A percentile compares a stretch with the other conserved stretches of the same genome.
Evolutionary conservation across 202 grass and related monocot genomes (phyloP).

Genomic region (Tripidium arundinaceum): DNA sequence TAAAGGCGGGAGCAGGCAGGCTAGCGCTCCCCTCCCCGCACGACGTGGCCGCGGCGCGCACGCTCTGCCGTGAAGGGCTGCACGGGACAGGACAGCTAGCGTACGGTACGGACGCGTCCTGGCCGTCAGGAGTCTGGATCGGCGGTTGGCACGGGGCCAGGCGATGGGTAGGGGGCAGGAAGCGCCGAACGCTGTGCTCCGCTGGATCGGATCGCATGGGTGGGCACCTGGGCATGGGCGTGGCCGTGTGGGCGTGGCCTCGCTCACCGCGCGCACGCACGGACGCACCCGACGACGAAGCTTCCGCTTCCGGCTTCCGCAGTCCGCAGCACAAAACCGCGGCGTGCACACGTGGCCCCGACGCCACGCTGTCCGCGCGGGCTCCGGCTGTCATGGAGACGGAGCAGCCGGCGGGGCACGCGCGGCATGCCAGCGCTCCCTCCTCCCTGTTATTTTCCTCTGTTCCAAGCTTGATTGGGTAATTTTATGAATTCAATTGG

Average conservation of each 20-base stretch:
- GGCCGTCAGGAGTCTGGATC: not conserved
- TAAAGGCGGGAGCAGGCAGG: not conserved
- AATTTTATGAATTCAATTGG: too few relatives aligned
- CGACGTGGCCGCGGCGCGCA: constrained; percentile 10
- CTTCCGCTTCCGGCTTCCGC: not conserved
- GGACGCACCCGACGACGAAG: constrained; percentile 1
- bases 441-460: too few relatives aligned
- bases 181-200: not conserved
- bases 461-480: too few relatives aligned
- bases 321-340: not conserved
- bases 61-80: not conserved
- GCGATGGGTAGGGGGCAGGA: constrained; percentile 17
- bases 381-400: not conserved
- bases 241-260: not conserved
- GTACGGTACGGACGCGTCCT: constrained; percentile 28
- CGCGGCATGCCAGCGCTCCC: not conserved
- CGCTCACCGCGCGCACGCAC: not conserved
- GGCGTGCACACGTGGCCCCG: not conserved
- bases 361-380: not conserved
- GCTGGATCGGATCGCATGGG: not conserved
- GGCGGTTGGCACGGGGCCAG: not conserved
- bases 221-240: not conserved
- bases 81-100: not conserved
- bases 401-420: not conserved
- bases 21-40: not conserved